Evolutionary conservation across 768 basidiomycete species (phyloP).

Genomic region (Mycena galericulata): DNA sequence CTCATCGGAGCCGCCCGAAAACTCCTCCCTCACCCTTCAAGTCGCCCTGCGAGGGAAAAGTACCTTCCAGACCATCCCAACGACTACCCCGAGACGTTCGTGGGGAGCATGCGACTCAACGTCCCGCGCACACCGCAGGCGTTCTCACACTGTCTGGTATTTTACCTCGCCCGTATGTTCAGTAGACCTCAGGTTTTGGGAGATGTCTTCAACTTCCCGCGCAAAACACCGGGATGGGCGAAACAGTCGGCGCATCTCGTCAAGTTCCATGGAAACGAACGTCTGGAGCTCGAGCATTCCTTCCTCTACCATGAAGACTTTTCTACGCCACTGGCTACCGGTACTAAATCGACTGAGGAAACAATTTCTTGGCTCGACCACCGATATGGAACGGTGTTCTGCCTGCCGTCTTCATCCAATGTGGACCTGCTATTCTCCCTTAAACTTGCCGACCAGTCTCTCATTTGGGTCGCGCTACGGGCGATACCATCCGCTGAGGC

Average conservation of each 20-base stretch:
- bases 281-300: not conserved
- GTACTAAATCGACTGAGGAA: not conserved
- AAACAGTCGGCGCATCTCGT: slow-evolving; percentile 13
- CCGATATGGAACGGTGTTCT: slow-evolving; percentile 3
- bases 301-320: not conserved
- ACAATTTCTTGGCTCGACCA: slow-evolving; percentile 16
- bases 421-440: slow-evolving; percentile 7
- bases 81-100: not conserved
- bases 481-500: not conserved
- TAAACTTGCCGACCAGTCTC: slow-evolving; percentile 10
- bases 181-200: not conserved
- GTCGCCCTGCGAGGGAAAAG: not conserved
- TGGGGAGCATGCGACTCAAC: not conserved
- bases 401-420: slow-evolving; percentile 2
- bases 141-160: not conserved
- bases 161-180: not conserved
- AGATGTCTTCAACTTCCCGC: slow-evolving; percentile 17
- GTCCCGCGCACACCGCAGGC: not conserved
- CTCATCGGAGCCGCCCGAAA: not conserved
- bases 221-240: slow-evolving; percentile 7
- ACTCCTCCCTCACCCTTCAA: not conserved
- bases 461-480: slow-evolving; percentile 14
- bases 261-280: slow-evolving; percentile 1
- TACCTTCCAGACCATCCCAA: not conserved
- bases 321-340: not conserved